Conservation (phyloP, 495 filamentous ascomycete genomes). For the Ascobolus immersus region DNA sequence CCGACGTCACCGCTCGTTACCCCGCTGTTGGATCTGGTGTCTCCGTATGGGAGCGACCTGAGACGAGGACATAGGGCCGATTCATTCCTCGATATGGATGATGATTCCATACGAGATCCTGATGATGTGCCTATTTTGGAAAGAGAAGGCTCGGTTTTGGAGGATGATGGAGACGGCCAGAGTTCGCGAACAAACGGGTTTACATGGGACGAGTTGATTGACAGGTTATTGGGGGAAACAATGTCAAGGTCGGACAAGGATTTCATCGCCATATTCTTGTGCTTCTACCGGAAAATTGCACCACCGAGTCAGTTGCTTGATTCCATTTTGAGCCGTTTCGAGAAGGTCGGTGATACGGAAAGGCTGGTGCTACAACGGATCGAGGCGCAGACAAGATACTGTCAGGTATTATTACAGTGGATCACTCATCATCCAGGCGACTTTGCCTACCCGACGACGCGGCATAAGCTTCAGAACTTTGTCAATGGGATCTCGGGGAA, state of each 20-base stretch:
- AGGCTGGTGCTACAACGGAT: constrained; percentile 39
- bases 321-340: constrained; percentile 48
- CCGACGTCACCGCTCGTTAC: constrained; percentile 6
- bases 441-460: constrained; percentile 59
- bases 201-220: constrained; percentile 69
- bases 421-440: constrained; percentile 75
- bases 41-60: neutral
- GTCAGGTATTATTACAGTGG: constrained; percentile 73
- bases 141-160: constrained; percentile 18
- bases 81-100: constrained; percentile 34
- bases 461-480: constrained; percentile 42
- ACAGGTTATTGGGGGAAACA: constrained; percentile 52
- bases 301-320: constrained; percentile 50
- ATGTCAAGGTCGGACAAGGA: constrained; percentile 68
- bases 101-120: constrained; percentile 28
- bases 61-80: constrained; percentile 15
- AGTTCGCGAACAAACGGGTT: constrained; percentile 29
- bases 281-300: constrained; percentile 86
- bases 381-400: constrained; percentile 52
- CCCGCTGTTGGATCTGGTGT: too few species aligned
- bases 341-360: constrained; percentile 35
- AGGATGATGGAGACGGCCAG: constrained; percentile 8
- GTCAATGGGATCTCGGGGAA: constrained; percentile 39
- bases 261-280: constrained; percentile 65
- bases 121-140: constrained; percentile 36